A percentile compares a stretch with the other conserved stretches of the same genome.
Conservation (phyloP, 805 yeast genomes). For the Jamesozyma hellenica region DNA sequence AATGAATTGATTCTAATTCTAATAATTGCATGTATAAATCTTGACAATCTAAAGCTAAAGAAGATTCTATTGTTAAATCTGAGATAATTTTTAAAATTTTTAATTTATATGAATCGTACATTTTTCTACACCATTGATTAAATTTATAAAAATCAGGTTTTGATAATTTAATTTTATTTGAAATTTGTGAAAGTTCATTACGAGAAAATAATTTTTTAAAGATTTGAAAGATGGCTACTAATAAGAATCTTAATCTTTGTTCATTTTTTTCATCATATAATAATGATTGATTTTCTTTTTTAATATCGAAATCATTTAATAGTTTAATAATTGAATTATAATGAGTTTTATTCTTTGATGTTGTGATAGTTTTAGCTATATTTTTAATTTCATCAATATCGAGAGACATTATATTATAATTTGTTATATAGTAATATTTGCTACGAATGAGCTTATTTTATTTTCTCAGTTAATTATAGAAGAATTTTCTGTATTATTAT, state of each 20-base stretch:
- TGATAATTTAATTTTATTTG: slow-evolving; percentile 16
- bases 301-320: slow-evolving; percentile 14
- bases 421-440: too few relatives aligned
- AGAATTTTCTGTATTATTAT: too few relatives aligned
- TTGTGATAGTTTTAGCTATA: slow-evolving; percentile 20
- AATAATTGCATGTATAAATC: slow-evolving; percentile 48
- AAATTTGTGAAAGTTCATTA: slow-evolving; percentile 20
- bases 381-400: slow-evolving; percentile 21
- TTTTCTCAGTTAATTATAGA: too few relatives aligned
- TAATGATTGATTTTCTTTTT: slow-evolving; percentile 2
- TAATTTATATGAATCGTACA: slow-evolving; percentile 45
- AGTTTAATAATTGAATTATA: slow-evolving; percentile 27
- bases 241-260: slow-evolving; percentile 20
- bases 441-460: too few relatives aligned
- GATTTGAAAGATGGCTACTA: slow-evolving; percentile 25
- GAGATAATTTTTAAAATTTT: slow-evolving; percentile 36
- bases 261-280: slow-evolving; percentile 11
- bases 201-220: slow-evolving; percentile 27
- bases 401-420: slow-evolving; percentile 3
- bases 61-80: slow-evolving; percentile 33
- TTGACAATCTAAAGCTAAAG: slow-evolving; percentile 42
- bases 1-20: slow-evolving; percentile 44
- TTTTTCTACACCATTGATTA: slow-evolving; percentile 53
- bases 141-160: slow-evolving; percentile 23
- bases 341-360: slow-evolving; percentile 22